Percentiles rank a stretch among this genome's conserved stretches.
phyloP scores from a whole-genome alignment of 2,329 filamentous ascomycete species.

The Aspergillus ochraceus region DNA sequence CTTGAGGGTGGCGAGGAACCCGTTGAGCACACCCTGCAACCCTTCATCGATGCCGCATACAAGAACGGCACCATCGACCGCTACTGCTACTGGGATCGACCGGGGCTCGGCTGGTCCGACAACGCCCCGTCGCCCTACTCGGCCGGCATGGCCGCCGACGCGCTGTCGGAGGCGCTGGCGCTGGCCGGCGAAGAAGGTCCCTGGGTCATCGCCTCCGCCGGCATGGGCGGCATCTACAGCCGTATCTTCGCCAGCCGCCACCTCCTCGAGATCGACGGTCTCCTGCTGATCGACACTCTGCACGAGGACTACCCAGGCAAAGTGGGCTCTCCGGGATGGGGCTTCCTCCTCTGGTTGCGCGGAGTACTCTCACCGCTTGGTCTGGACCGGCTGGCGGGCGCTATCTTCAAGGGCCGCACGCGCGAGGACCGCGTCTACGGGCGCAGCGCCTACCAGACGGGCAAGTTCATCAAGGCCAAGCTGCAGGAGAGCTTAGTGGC shows the following conservation, averaged over 20 bases:
- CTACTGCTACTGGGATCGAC: conserved; percentile 95
- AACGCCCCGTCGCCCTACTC: conserved; percentile 92
- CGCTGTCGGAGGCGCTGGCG: conserved; percentile 80
- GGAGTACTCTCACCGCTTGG: conserved; percentile 87
- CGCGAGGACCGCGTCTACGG: conserved; percentile 85
- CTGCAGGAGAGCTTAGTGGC: conserved; percentile 92
- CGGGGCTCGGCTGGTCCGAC: conserved; percentile 84
- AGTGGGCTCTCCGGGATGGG: conserved; percentile 66
- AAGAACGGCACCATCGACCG: conserved; percentile 78
- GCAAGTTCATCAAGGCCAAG: conserved; percentile 84
- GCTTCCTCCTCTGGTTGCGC: conserved; percentile 82
- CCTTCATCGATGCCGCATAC: conserved; percentile 73
- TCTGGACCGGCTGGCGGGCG: conserved; percentile 74
- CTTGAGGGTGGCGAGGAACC: conserved; percentile 81
- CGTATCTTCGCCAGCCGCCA: conserved; percentile 89
- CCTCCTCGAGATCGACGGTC: conserved; percentile 68
- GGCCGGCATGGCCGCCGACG: conserved; percentile 88
- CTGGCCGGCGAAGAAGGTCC: conserved; percentile 79
- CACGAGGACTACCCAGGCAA: conserved; percentile 79
- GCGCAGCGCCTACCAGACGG: conserved; percentile 71
- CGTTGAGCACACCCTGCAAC: conserved; percentile 75
- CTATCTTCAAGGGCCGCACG: conserved; percentile 76
- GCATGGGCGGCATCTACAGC: conserved; percentile 83
- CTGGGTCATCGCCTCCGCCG: conserved; percentile 84
- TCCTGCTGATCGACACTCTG: conserved; percentile 82